Evolutionary conservation across 2,329 filamentous ascomycete genomes (phyloP).

Genomic region (Colletotrichum simmondsii): DNA sequence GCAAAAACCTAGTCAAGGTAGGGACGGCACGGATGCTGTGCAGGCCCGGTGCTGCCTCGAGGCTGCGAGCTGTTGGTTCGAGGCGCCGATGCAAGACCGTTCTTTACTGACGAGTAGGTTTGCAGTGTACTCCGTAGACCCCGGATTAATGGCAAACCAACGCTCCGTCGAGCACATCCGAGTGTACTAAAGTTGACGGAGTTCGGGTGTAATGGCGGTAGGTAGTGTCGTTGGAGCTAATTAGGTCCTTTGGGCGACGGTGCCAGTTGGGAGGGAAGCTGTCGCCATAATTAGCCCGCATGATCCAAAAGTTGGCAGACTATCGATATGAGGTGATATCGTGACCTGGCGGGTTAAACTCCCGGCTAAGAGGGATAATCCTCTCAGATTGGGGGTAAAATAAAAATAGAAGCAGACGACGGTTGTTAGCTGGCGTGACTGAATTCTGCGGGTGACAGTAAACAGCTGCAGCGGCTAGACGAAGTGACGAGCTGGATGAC

Average conservation of each 20-base stretch:
- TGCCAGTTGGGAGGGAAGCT: neutral
- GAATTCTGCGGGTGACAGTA: slow-evolving; percentile 33
- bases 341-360: slow-evolving; percentile 13
- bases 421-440: slow-evolving; percentile 26
- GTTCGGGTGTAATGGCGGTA: too few species aligned
- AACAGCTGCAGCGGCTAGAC: slow-evolving; percentile 32
- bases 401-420: slow-evolving; percentile 46
- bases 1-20: neutral
- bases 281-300: slow-evolving; percentile 28
- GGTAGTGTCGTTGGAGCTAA: slow-evolving; percentile 8
- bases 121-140: neutral
- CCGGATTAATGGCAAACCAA: slow-evolving; percentile 9
- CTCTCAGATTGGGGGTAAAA: slow-evolving; percentile 42
- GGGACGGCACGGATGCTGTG: slow-evolving; percentile 12
- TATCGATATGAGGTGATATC: neutral
- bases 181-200: neutral
- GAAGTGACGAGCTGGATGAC: slow-evolving; percentile 17
- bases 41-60: slow-evolving; percentile 4
- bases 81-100: slow-evolving; percentile 10
- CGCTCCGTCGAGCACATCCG: neutral
- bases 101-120: slow-evolving; percentile 38
- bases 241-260: neutral
- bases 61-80: slow-evolving; percentile 4
- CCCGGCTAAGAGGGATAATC: slow-evolving; percentile 19
- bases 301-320: neutral